Evolutionary conservation across 108 stramenopile species (phyloP).

Genomic region (Poteriospumella lacustris): DNA sequence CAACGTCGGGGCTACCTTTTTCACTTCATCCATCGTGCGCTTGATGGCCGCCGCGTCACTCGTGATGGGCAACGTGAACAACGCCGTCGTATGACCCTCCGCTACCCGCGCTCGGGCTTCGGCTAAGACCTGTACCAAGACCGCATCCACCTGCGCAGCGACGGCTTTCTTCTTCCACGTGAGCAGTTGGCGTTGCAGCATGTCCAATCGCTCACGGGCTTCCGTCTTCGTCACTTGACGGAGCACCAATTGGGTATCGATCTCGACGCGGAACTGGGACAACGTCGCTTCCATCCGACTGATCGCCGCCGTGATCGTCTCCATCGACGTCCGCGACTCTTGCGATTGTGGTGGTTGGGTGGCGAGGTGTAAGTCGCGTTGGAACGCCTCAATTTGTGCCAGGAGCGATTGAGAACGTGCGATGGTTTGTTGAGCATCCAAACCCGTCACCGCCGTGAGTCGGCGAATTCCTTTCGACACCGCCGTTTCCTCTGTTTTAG

Average conservation of each 20-base stretch:
- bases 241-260: not conserved
- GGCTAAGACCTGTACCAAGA: constrained; percentile 30
- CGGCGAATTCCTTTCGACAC: constrained; percentile 97
- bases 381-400: not conserved
- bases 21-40: constrained; percentile 31
- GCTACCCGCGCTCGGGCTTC: constrained; percentile 26
- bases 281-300: too few relatives aligned
- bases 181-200: not conserved
- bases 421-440: constrained; percentile 50
- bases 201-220: not conserved
- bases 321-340: not conserved
- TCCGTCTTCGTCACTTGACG: not conserved
- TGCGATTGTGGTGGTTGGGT: not conserved
- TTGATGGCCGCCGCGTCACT: constrained; percentile 43
- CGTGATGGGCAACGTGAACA: constrained; percentile 30
- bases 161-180: constrained; percentile 24
- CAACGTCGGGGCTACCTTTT: constrained; percentile 32
- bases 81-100: constrained; percentile 33
- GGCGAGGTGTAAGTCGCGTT: not conserved
- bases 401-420: not conserved
- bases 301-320: too few relatives aligned
- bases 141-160: constrained; percentile 32
- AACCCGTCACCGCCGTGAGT: constrained; percentile 82
- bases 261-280: too few relatives aligned
- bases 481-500: constrained; percentile 67